These are phyloP conservation scores for Teunomyces aglyptinius DNA, from an alignment of 805 yeast genomes.

Conservation along the genomic window DNA sequence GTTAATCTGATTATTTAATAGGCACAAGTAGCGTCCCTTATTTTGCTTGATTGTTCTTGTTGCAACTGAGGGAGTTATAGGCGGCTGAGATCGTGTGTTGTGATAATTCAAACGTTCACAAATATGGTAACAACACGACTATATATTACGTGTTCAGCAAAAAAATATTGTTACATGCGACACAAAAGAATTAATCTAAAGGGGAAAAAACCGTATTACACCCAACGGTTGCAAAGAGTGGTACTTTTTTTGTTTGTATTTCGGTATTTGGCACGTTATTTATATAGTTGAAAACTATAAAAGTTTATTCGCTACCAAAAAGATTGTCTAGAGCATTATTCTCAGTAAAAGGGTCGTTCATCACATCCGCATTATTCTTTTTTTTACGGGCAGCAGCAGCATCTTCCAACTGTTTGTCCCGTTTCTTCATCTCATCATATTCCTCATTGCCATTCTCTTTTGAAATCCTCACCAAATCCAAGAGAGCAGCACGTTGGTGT, in stretches of 20 bases:
- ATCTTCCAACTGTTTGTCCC: conserved; percentile 54
- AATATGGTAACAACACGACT: neutral
- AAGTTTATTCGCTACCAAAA: conserved; percentile 45
- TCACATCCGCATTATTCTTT: conserved; percentile 47
- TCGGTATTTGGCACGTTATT: neutral
- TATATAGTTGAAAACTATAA: neutral
- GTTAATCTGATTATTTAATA: neutral
- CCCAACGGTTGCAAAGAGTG: neutral
- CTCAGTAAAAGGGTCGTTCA: conserved; percentile 72
- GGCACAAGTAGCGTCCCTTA: neutral
- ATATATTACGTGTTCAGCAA: too few relatives aligned
- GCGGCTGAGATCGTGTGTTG: neutral
- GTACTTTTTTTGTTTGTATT: neutral
- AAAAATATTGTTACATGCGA: neutral
- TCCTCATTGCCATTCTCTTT: conserved; percentile 41
- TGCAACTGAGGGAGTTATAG: neutral
- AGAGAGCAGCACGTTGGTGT: conserved; percentile 76
- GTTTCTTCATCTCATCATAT: conserved; percentile 45
- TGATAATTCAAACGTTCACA: neutral
- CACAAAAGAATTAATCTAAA: too few relatives aligned
- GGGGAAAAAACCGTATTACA: too few relatives aligned
- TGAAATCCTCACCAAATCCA: conserved; percentile 70
- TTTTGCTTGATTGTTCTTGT: neutral
- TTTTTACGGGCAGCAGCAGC: conserved; percentile 48
- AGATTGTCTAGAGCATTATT: conserved; percentile 63